These are phyloP conservation scores for Phytophthora pisi DNA, from an alignment of 352 stramenopile genomes.

Conservation along the genomic window DNA sequence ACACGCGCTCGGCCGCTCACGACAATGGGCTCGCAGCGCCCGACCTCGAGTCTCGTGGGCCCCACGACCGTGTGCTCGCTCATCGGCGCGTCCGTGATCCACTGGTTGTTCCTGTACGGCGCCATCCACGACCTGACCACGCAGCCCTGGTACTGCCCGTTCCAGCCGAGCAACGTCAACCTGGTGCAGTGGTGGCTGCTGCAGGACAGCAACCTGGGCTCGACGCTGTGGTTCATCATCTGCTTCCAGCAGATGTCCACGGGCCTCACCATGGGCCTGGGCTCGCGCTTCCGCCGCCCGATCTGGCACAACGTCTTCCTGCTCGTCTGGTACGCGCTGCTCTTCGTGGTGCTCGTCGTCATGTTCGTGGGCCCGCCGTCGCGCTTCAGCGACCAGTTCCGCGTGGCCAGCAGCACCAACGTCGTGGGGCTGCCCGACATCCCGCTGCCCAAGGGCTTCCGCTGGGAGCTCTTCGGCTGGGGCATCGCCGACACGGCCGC, in stretches of 20 bases:
- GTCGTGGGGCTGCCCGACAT: conserved; percentile 73
- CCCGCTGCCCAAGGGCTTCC: conserved; percentile 62
- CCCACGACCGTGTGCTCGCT: conserved; percentile 71
- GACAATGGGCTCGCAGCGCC: conserved; percentile 64
- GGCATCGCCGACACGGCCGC: conserved; percentile 58
- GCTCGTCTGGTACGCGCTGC: conserved; percentile 61
- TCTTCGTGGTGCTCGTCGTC: conserved; percentile 60
- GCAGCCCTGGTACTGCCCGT: conserved; percentile 74
- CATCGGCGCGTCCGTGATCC: conserved; percentile 62
- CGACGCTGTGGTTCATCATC: conserved; percentile 66
- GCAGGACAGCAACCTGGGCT: conserved; percentile 69
- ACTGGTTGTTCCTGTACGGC: conserved; percentile 77
- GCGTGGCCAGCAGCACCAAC: conserved; percentile 76
- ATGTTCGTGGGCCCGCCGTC: conserved; percentile 62
- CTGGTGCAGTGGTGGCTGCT: conserved; percentile 77
- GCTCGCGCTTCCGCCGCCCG: conserved; percentile 66
- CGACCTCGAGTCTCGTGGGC: conserved; percentile 85
- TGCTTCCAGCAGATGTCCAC: conserved; percentile 77
- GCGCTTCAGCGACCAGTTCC: conserved; percentile 72
- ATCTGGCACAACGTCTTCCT: conserved; percentile 75
- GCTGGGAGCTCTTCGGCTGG: conserved; percentile 68
- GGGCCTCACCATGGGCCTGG: conserved; percentile 62
- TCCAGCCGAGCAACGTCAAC: conserved; percentile 68
- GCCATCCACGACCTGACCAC: conserved; percentile 66
- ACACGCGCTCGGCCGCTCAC: conserved; percentile 67